Base-by-base conservation (phyloP, 2,329 filamentous ascomycete species). In the Fusarium sp. region DNA sequence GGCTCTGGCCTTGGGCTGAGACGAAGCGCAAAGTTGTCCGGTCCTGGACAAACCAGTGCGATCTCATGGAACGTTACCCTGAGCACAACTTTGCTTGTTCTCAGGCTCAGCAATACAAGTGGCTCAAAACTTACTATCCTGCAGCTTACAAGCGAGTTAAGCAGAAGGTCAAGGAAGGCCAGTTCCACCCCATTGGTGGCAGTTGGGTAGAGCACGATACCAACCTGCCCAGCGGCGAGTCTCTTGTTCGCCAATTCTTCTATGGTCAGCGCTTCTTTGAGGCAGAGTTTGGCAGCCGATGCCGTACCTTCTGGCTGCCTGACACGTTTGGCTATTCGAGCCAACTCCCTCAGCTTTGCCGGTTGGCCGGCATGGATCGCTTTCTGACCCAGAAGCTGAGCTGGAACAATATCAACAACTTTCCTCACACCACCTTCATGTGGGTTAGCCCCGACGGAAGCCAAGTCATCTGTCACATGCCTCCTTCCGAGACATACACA, bases 361-460 rank as follows among this genome's bases (percentile, higher is more conserved):
- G 94, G 4, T 81, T 97, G 26, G 91, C 95, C n/a, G 94, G 93
- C 19, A 98, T 99, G 95, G 91, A 87, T 55, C 88, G 94, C 31
- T 99, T 99, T 81, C 90, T 99, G 72, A 99, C 95, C 0, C 95
- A 99, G 77, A 99, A 99, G 80, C 83, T 99, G 58, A 98, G 94
- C 81, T 99, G 95, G 95, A 98, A 98, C 81, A 98, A 98, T 75
- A 98, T 98, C 84, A 98, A 98, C 80, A 96, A 91, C 73, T 99
- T 98, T 79, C 95, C 95, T 0, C 95, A 98, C 74, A 98, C 95
- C 6, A 98, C 95, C 0, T 99, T 99, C 83, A 97, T 97, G 77
- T 99, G 95, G 95, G 93, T 99, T 29, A 88, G 93, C 11, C 86
- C 97, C 12, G 95, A 99, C 75, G 94, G 95, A 55, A 96, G 91